A percentile compares a stretch with the other conserved stretches of the same genome.
phyloP scores from a whole-genome alignment of 371 early-diverging fungal species.

The Dichotomocladium elegans region DNA sequence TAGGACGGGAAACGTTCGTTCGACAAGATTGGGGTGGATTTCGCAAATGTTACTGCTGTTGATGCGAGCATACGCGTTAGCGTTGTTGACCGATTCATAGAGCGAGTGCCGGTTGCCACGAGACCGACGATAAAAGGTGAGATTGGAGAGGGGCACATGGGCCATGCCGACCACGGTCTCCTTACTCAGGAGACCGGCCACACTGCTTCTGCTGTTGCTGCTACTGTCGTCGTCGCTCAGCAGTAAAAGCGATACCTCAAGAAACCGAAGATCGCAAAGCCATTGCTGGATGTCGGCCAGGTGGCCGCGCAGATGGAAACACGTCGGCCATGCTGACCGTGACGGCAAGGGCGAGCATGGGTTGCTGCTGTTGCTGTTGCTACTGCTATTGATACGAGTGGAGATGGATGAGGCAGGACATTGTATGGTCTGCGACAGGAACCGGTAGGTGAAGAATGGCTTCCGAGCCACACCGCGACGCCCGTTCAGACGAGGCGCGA shows the following conservation, averaged over 20 bases:
- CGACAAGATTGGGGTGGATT: constrained; percentile 21
- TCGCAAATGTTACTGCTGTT: not conserved
- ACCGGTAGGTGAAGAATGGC: constrained; percentile 29
- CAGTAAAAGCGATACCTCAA: constrained; percentile 19
- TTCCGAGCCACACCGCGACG: constrained; percentile 17
- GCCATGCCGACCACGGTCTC: constrained; percentile 24
- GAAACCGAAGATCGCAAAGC: constrained; percentile 19
- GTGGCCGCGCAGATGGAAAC: constrained; percentile 36
- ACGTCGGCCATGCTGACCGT: constrained; percentile 15
- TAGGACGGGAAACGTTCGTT: constrained; percentile 24
- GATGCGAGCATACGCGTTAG: not conserved
- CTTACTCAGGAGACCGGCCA: constrained; percentile 8
- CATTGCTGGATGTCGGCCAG: constrained; percentile 35
- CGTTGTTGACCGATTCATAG: not conserved
- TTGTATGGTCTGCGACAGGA: constrained; percentile 23
- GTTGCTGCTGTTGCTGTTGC: no score
- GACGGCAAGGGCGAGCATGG: no score
- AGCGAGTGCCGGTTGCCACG: constrained; percentile 1
- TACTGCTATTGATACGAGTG: not conserved
- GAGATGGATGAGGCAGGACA: constrained; percentile 34
- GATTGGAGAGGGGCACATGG: constrained; percentile 17
- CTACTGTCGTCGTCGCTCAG: constrained; percentile 14
- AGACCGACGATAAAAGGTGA: constrained; percentile 15
- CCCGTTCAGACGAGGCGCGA: not conserved
- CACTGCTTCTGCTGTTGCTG: constrained; percentile 2